Base-by-base conservation (phyloP, 192 early-diverging fungal genomes). In the Backusella macrospora region DNA sequence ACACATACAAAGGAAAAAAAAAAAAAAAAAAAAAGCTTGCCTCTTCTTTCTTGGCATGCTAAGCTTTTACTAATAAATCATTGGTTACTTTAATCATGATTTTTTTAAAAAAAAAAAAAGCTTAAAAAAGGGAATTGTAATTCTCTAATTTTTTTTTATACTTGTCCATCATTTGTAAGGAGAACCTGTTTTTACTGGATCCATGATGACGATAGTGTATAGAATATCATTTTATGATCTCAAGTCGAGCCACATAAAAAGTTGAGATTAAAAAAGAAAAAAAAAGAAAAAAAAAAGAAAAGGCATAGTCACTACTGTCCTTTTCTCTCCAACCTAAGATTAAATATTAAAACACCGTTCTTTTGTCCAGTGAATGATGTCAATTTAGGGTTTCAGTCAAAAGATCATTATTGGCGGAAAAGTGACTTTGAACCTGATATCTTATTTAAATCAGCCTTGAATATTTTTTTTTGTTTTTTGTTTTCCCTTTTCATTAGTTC, bases 341-440 rank as follows among this genome's bases (percentile, higher is more conserved):
- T 8, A 0, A 49, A 49, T 7, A 49, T 49, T 49, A 18, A 49
- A 49, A 49, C 48, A 49, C 48, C 48, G 48, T 49, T 8, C 1
- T 5, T 18, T 49, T 49, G 48, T 18, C 48, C 48, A 52, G 18
- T 52, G 48, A 52, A 52, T 7, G 16, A 52, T 52, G 18, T 34
- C 29, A 9, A 18, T 52, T 52, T 52, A 52, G 49, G 49, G 49
- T 52, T 52, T 52, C 49, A 52, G 49, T 52, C 49, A 52, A 52
- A 52, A 2, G 49, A 23, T 52, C 49, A 52, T 52, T 52, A 52
- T 52, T 52, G 49, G 49, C 52, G 18, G 18, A 55, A 55, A 55
- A 55, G 52, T 55, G 52, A 55, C 52, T 55, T 55, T 55, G 21
- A 55, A 55, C 52, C 52, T 55, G 52, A 55, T 55, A 3, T 55